phyloP scores from a whole-genome alignment of 306 rosid genomes.

The Arachis stenosperma region DNA sequence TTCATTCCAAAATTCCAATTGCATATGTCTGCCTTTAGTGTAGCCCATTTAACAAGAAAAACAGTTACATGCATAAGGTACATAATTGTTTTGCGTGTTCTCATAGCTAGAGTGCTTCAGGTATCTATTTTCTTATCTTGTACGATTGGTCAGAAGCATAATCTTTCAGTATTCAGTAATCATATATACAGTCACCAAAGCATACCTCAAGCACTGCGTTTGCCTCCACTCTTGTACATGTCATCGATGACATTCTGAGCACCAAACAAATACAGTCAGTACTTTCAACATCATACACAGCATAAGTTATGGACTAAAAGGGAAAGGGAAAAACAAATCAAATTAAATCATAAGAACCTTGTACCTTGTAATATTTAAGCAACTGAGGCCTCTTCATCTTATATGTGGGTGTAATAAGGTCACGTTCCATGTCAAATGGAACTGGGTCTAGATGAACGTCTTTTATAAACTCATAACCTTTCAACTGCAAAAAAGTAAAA shows the following conservation, averaged over 20 bases:
- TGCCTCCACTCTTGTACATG: conserved; percentile 75
- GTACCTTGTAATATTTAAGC: conserved; percentile 85
- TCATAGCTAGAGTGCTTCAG: background rate
- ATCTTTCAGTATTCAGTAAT: conserved; percentile 17
- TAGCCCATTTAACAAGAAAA: background rate
- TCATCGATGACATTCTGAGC: conserved; percentile 65
- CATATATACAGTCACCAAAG: conserved; percentile 36
- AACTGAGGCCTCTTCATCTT: conserved; percentile 96
- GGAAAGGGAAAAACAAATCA: background rate
- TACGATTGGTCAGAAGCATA: background rate
- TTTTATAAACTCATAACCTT: conserved; percentile 81
- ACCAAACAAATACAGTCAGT: conserved; percentile 37
- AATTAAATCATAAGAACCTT: conserved; percentile 18
- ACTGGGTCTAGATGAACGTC: conserved; percentile 85
- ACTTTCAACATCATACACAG: background rate
- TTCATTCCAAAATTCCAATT: too few species aligned
- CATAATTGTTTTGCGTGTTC: background rate
- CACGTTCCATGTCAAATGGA: conserved; percentile 94
- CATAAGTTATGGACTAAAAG: too few species aligned
- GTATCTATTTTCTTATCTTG: background rate
- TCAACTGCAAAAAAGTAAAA: conserved; percentile 67
- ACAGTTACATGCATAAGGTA: background rate
- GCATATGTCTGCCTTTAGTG: too few species aligned
- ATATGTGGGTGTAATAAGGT: conserved; percentile 89
- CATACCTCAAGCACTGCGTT: conserved; percentile 49